phyloP scores from a whole-genome alignment of 495 filamentous ascomycete species.

The Xylaria nigripes region DNA sequence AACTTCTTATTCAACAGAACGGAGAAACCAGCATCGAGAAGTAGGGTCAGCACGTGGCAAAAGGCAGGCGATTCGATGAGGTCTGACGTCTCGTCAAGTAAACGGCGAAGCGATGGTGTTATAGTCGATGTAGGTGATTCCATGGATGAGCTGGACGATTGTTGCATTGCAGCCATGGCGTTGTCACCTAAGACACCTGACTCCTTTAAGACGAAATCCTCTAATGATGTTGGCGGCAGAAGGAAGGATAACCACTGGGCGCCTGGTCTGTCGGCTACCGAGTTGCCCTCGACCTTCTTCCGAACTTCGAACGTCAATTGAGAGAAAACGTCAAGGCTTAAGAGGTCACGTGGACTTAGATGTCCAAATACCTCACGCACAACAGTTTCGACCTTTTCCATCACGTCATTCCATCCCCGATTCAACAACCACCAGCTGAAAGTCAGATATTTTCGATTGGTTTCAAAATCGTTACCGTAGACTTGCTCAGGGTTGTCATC shows the following conservation, averaged over 20 bases:
- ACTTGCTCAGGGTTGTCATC: constrained; percentile 70
- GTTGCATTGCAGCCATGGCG: constrained; percentile 16
- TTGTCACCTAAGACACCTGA: constrained; percentile 62
- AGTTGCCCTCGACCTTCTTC: constrained; percentile 71
- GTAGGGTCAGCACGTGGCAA: constrained; percentile 67
- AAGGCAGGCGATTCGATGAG: constrained; percentile 91
- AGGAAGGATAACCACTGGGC: constrained; percentile 75
- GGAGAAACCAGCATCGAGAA: constrained; percentile 82
- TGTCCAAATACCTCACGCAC: constrained; percentile 81
- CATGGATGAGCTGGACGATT: constrained; percentile 15
- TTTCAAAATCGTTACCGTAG: constrained; percentile 86
- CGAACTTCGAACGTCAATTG: constrained; percentile 71
- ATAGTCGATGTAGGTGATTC: constrained; percentile 25
- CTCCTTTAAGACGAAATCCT: constrained; percentile 73
- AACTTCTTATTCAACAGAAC: constrained; percentile 72
- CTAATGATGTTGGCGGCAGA: constrained; percentile 68
- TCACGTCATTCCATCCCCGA: constrained; percentile 74
- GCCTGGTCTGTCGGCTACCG: constrained; percentile 52
- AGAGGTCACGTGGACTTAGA: constrained; percentile 78
- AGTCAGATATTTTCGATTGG: constrained; percentile 85
- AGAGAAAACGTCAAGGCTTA: constrained; percentile 69
- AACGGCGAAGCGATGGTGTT: constrained; percentile 58
- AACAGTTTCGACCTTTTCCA: constrained; percentile 65
- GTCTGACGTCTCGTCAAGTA: constrained; percentile 95
- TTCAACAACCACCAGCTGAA: constrained; percentile 98